phyloP scores from a whole-genome alignment of 2,329 filamentous ascomycete species.

The Neurospora sp. region DNA sequence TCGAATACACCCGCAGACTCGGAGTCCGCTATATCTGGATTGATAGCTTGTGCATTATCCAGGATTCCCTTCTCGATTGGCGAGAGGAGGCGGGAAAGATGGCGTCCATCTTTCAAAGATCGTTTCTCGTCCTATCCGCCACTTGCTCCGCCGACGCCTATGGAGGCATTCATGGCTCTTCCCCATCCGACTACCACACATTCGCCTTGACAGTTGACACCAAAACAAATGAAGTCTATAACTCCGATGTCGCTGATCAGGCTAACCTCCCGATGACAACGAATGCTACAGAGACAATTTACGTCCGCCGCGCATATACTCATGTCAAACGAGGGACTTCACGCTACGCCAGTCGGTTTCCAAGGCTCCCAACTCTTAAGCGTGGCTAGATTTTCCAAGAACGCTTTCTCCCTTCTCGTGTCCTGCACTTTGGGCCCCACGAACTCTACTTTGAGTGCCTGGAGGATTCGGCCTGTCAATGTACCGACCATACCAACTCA shows the following conservation, averaged over 20 bases:
- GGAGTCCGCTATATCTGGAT: constrained; percentile 18
- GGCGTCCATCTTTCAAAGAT: constrained; percentile 11
- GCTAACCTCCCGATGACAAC: not conserved
- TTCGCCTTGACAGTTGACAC: not conserved
- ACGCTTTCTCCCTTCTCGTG: constrained; percentile 12
- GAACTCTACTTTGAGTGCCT: constrained; percentile 12
- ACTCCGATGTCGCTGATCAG: not conserved
- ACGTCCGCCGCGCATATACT: constrained; percentile 3
- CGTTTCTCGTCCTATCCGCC: constrained; percentile 9
- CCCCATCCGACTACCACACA: not conserved
- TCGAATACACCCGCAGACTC: constrained; percentile 10
- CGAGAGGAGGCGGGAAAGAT: constrained; percentile 11
- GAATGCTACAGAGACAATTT: not conserved
- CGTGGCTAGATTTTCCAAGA: constrained; percentile 19
- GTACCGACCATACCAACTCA: not conserved
- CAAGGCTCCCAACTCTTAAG: constrained; percentile 4
- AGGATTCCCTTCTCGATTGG: constrained; percentile 15
- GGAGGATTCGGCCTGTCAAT: constrained; percentile 6
- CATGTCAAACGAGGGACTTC: constrained; percentile 1
- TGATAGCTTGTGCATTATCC: constrained; percentile 19
- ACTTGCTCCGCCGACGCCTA: constrained; percentile 6
- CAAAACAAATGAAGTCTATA: not conserved
- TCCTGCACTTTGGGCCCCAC: constrained; percentile 12
- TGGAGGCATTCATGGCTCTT: constrained; percentile 4
- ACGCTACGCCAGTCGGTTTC: not conserved